Evolutionary conservation across 139 green algal genomes (phyloP), one percentile per base, ranked within the genome.

Genomic region (Chlorella vulgaris): DNA sequence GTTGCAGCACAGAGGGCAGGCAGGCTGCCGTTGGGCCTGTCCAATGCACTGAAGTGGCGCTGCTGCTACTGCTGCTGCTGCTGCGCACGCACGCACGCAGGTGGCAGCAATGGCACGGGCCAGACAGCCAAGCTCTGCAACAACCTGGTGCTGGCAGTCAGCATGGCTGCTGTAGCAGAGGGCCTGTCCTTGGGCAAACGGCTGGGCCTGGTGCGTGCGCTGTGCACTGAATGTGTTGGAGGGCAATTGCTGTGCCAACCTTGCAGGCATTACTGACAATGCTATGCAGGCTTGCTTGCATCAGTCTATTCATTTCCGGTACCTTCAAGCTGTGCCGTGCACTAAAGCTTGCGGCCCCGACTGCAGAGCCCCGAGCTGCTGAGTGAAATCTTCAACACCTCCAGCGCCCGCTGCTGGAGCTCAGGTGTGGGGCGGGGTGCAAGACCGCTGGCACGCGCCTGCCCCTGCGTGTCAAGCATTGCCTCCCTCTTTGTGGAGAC

Each of bases 81-180:
- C n/a, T 58, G 47, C 47, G 10, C 47, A 58, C 10, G 13, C 47
- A 58, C 47, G 13, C 15, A 15, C 47, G 47, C 15, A 79, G 73
- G 85, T 65, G 86, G 86, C 21, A 75, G 65, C 50, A 51, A 70
- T 24, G 81, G 84, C n/a, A 67, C 80, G 28, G 90, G 90, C 4
- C 71, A 87, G 29, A 51, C 68, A 13, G 55, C 78, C 71, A 84
- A 87, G 73, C 28, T 87, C 29, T 81, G 74, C 63, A 87, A 94
- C 83, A 94, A 94, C 76, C 38, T 94, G 21, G 91, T 88, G 35
- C 85, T 94, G 31, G 90, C 66, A 3, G 78, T 94, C 1, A 69
- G 76, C 31, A 95, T 95, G 93, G 93, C 93, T 0, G 88, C 76
- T 15, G 82, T 92, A 22, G 71, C 84, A 4, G 93, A 96, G 83